Evolutionary conservation across 2,329 filamentous ascomycete species (phyloP), one percentile per base, ranked within the genome.

Genomic region (Leptographium wingfieldii): DNA sequence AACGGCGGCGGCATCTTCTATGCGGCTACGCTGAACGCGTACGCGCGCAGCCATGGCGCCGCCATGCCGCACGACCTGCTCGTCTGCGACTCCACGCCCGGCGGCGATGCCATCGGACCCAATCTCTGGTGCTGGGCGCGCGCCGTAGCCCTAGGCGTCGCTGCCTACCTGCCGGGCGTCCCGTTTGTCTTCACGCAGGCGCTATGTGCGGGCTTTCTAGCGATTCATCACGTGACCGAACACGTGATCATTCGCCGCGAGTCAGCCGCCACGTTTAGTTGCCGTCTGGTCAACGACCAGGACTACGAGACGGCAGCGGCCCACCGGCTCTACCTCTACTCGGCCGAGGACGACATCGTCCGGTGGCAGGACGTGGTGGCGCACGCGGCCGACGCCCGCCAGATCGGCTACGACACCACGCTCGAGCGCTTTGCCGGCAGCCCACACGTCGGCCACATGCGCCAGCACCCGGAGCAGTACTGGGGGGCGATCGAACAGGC

Each of bases 371-470:
- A 58, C 57, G 25, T 58, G 9, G 49, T n/a, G 16, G 33, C 48
- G 16, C 57, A 58, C 49, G 49, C 35, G 14, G 57, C 49, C 14
- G 57, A 29, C 25, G 57, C 57, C 19, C 57, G 57, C 11, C 19
- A 22, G 35, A 11, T 10, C 49, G 57, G 57, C 35, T 58, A 58
- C 49, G 5, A 16, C 14, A 25, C 22, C 33, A 22, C 22, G 3
- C 7, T 43, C 11, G 49, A 58, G 19, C 35, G 5, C 25, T 58
- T 58, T 12, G 57, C 22, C 19, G 49, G 25, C 16, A 54, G 49
- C 14, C 49, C 57, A 10, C 57, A 58, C 35, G 57, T 58, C 25
- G 57, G 57, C n/a, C 57, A 58, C 57, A 58, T 58, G 57, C 57
- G 49, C 4, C 12, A 19, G 10, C 49, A 54, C 19, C 49, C 49